These are phyloP conservation scores for Coffea eugenioides DNA, from an alignment of 257 asterid species.

Conservation along the genomic window DNA sequence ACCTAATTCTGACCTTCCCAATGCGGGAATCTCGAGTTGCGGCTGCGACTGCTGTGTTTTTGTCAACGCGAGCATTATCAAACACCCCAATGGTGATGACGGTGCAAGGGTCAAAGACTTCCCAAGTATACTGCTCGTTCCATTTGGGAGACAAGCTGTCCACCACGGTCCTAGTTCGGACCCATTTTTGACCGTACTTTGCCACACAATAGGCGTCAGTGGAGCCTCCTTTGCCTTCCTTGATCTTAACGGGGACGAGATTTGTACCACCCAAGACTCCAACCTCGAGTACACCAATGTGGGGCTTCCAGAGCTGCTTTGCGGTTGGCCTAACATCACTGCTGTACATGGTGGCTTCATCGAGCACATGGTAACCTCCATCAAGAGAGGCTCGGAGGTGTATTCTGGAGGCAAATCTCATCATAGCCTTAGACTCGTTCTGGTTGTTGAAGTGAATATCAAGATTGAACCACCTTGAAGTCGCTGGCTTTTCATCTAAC, in stretches of 20 bases:
- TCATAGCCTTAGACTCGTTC: constrained; percentile 46
- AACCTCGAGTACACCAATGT: constrained; percentile 84
- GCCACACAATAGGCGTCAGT: constrained; percentile 80
- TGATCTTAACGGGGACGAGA: constrained; percentile 71
- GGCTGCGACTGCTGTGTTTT: constrained; percentile 27
- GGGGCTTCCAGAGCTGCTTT: constrained; percentile 87
- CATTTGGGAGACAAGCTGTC: constrained; percentile 77
- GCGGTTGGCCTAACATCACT: constrained; percentile 87
- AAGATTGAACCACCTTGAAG: constrained; percentile 72
- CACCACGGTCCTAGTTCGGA: constrained; percentile 73
- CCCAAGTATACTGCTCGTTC: constrained; percentile 97
- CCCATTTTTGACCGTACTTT: constrained; percentile 83
- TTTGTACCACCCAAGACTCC: constrained; percentile 76
- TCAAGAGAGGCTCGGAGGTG: constrained; percentile 76
- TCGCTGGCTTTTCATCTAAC: constrained; percentile 56
- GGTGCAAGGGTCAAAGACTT: constrained; percentile 87
- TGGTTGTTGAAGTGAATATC: constrained; percentile 46
- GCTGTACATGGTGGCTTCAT: constrained; percentile 81
- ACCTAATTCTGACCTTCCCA: constrained; percentile 74
- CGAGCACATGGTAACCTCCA: constrained; percentile 89
- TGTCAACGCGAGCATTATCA: constrained; percentile 71
- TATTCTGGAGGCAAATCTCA: constrained; percentile 70
- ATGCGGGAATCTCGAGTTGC: constrained; percentile 58
- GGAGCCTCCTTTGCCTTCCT: constrained; percentile 83
- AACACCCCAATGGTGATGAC: constrained; percentile 78